A percentile compares a stretch with the other conserved stretches of the same genome.
Conservation (phyloP, 1,139 yeast species). For the Yamadazyma epiphylla region DNA sequence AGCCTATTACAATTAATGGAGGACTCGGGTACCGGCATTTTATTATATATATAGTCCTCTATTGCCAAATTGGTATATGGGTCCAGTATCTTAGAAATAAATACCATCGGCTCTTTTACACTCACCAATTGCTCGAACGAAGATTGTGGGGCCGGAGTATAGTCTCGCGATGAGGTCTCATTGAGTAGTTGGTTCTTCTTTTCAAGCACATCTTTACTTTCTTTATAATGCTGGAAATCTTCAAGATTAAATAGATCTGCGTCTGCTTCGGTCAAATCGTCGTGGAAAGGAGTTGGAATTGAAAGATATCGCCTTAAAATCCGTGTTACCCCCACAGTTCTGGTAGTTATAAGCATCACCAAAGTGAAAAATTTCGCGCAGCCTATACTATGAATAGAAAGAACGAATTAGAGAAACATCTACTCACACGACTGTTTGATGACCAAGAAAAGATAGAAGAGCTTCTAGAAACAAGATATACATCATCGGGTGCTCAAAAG, state of each 20-base stretch:
- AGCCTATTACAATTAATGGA: constrained; percentile 44
- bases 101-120: constrained; percentile 27
- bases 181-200: constrained; percentile 6
- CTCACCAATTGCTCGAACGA: constrained; percentile 13
- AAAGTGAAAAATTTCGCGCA: not conserved
- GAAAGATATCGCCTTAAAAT: constrained; percentile 11
- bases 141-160: not conserved
- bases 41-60: constrained; percentile 72
- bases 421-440: constrained; percentile 50
- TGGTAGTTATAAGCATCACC: not conserved
- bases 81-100: constrained; percentile 47
- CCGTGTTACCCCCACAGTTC: constrained; percentile 4
- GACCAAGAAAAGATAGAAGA: constrained; percentile 41
- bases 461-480: constrained; percentile 54
- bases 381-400: constrained; percentile 9
- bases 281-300: constrained; percentile 33
- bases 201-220: constrained; percentile 24
- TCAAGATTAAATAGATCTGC: constrained; percentile 34
- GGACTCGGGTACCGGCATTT: constrained; percentile 47
- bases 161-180: not conserved
- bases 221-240: constrained; percentile 40
- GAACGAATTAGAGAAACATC: constrained; percentile 44
- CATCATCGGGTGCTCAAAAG: constrained; percentile 54
- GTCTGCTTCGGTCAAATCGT: constrained; percentile 32
- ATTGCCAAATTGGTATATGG: constrained; percentile 79